Conservation (phyloP, 108 stramenopile genomes). For the Nitzschia inconspicua region DNA sequence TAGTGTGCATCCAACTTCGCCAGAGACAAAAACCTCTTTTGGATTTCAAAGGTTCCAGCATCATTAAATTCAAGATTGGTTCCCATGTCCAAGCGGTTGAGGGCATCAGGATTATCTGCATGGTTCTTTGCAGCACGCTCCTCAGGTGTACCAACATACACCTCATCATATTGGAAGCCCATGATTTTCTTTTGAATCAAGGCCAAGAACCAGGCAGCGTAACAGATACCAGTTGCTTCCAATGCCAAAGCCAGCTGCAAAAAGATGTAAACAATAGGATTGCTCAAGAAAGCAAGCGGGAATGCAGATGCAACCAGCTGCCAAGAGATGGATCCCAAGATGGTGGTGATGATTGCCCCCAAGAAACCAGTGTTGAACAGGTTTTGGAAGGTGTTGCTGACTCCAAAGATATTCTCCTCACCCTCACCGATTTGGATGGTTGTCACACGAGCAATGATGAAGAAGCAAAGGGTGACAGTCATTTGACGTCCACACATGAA, state of each 20-base stretch:
- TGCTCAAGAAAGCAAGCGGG: conserved; percentile 69
- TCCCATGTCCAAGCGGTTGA: neutral
- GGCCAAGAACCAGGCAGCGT: conserved; percentile 62
- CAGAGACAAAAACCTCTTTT: too few species aligned
- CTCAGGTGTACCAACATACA: conserved; percentile 68
- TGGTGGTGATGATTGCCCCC: conserved; percentile 81
- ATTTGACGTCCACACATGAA: conserved; percentile 86
- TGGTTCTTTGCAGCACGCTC: conserved; percentile 47
- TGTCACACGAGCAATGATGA: conserved; percentile 70
- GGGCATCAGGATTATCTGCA: neutral
- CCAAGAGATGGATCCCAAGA: conserved; percentile 75
- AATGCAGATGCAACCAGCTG: conserved; percentile 67
- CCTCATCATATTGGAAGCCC: conserved; percentile 61
- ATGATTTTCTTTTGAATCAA: conserved; percentile 37
- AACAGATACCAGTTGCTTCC: conserved; percentile 61
- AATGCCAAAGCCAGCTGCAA: conserved; percentile 45
- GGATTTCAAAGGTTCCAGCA: too few species aligned
- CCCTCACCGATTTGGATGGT: conserved; percentile 41
- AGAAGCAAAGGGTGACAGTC: conserved; percentile 58
- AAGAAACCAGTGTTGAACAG: conserved; percentile 81
- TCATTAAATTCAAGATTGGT: conserved; percentile 2
- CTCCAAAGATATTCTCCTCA: conserved; percentile 70
- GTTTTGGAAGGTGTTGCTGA: conserved; percentile 54
- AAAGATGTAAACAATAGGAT: conserved; percentile 56
- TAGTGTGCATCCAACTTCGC: conserved; percentile 3